Conservation (phyloP, 2,329 filamentous ascomycete species). For the Aspergillus fructus region DNA sequence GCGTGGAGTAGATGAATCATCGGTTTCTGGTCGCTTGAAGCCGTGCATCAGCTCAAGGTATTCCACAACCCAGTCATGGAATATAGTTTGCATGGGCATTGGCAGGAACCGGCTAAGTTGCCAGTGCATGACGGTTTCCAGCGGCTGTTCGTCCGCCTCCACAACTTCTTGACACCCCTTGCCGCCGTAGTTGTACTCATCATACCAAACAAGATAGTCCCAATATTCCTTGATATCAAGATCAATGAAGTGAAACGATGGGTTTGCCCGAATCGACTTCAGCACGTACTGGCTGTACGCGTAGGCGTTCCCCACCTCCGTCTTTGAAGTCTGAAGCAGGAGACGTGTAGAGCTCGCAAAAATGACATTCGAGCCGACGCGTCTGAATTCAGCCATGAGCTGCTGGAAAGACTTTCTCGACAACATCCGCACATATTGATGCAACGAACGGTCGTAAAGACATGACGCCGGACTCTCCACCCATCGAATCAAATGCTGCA, state of each 20-base stretch:
- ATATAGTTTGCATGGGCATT: slow-evolving; percentile 72
- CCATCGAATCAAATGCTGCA: slow-evolving; percentile 96
- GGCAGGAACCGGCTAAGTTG: slow-evolving; percentile 91
- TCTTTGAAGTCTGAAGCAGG: slow-evolving; percentile 91
- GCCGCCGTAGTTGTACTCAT: slow-evolving; percentile 97
- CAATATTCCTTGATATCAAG: slow-evolving; percentile 98
- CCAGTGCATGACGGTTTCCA: slow-evolving; percentile 98
- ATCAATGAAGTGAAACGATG: slow-evolving; percentile 95
- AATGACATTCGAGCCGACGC: slow-evolving; percentile 92
- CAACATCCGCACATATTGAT: slow-evolving; percentile 99
- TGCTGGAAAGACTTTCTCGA: slow-evolving; percentile 95
- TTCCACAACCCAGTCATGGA: slow-evolving; percentile 90
- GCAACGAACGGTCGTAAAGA: slow-evolving; percentile 88
- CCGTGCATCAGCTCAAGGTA: slow-evolving; percentile 93
- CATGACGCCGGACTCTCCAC: slow-evolving; percentile 91
- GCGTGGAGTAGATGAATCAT: slow-evolving; percentile 59
- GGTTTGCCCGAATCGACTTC: slow-evolving; percentile 93
- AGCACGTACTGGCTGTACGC: slow-evolving; percentile 97
- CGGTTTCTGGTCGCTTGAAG: slow-evolving; percentile 70
- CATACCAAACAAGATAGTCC: slow-evolving; percentile 99
- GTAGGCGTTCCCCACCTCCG: slow-evolving; percentile 93
- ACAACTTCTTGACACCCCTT: slow-evolving; percentile 83
- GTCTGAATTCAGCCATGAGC: slow-evolving; percentile 92
- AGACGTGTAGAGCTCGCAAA: slow-evolving; percentile 89
- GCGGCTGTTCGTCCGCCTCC: slow-evolving; percentile 70